Conservation (phyloP, 768 basidiomycete species). For the Calocera viscosa region DNA sequence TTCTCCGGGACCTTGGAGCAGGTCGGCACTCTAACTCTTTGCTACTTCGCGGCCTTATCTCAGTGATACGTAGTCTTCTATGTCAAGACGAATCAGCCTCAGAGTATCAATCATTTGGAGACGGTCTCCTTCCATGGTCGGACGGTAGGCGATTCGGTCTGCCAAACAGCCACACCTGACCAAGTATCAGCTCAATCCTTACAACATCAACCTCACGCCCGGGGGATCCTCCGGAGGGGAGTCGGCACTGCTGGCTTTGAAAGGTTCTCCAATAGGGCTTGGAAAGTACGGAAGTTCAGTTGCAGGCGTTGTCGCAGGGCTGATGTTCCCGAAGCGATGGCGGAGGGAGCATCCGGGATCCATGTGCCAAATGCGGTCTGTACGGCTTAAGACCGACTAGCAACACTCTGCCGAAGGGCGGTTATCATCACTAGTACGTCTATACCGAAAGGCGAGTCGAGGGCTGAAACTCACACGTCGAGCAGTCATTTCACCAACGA, state of each 20-base stretch:
- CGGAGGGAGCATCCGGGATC: background rate
- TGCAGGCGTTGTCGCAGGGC: background rate
- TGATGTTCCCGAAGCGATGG: background rate
- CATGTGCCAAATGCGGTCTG: constrained; percentile 4
- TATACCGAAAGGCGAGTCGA: background rate
- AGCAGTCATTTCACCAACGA: background rate
- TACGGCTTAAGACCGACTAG: background rate
- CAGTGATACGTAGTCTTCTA: constrained; percentile 16
- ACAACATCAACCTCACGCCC: constrained; percentile 18
- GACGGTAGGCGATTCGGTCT: constrained; percentile 5
- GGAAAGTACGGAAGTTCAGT: background rate
- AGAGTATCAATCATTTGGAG: constrained; percentile 23
- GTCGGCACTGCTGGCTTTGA: constrained; percentile 17
- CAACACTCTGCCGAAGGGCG: background rate
- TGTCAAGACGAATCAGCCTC: constrained; percentile 20
- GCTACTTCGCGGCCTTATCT: constrained; percentile 14
- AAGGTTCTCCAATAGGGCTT: constrained; percentile 12
- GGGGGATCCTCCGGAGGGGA: constrained; percentile 24
- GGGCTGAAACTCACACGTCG: too few relatives aligned
- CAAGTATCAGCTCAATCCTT: constrained; percentile 19
- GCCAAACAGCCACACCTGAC: background rate
- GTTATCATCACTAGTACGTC: background rate
- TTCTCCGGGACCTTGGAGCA: background rate
- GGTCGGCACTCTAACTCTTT: background rate
- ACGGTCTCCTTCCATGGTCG: constrained; percentile 18